Conservation (phyloP, 1,284 basidiomycete species). For the Hemileia vastatrix region DNA sequence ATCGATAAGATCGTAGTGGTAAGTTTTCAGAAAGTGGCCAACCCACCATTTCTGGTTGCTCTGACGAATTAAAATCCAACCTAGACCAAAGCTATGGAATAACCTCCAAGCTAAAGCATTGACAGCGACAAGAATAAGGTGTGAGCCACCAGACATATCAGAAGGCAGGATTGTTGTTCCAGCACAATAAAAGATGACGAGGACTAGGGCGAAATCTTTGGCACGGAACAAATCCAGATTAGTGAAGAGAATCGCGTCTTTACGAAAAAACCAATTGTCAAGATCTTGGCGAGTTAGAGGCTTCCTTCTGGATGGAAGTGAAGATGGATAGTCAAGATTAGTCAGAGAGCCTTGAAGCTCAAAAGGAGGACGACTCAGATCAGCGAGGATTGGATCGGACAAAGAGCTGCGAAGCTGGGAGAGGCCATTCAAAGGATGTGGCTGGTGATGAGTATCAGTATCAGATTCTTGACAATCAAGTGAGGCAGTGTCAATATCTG, state of each 20-base stretch:
- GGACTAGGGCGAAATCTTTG: conserved; percentile 58
- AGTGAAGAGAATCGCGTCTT: conserved; percentile 69
- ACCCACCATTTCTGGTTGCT: conserved; percentile 80
- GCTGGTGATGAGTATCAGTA: conserved; percentile 13
- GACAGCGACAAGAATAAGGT: conserved; percentile 59
- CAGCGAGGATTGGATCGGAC: too few species aligned
- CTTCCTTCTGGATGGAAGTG: too few species aligned
- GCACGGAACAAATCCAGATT: conserved; percentile 74
- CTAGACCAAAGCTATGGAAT: conserved; percentile 82
- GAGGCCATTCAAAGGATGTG: neutral
- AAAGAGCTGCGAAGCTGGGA: neutral
- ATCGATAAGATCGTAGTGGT: conserved; percentile 52
- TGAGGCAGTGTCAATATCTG: conserved; percentile 68
- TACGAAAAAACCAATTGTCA: conserved; percentile 78
- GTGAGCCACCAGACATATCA: conserved; percentile 43
- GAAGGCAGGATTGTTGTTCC: conserved; percentile 47
- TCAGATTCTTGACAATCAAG: conserved; percentile 25
- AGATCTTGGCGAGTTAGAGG: conserved; percentile 71
- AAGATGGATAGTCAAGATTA: too few species aligned
- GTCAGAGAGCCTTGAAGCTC: too few species aligned
- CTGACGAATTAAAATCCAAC: conserved; percentile 70
- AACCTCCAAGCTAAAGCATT: conserved; percentile 79
- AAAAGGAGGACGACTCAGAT: too few species aligned
- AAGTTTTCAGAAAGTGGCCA: conserved; percentile 75
- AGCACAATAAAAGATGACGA: conserved; percentile 51